Percentiles rank a stretch among this genome's conserved stretches.
Conservation (phyloP, 2,329 filamentous ascomycete genomes). For the Aciculosporium take region DNA sequence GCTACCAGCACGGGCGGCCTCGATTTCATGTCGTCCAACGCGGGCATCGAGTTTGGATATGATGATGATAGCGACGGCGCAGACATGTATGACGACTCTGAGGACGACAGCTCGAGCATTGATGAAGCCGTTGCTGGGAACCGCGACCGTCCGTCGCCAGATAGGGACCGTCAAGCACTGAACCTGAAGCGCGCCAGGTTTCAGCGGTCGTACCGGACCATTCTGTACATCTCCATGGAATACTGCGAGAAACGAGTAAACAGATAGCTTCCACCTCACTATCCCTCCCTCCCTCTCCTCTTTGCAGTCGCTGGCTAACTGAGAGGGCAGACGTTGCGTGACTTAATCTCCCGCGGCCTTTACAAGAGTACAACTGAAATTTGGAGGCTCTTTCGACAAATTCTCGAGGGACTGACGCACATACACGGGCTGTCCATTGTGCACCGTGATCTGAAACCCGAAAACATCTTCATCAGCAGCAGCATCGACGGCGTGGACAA, state of each 20-base stretch:
- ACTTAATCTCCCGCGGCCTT: slow-evolving; percentile 67
- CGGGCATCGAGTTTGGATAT: slow-evolving; percentile 65
- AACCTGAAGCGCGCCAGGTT: slow-evolving; percentile 21
- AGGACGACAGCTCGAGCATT: slow-evolving; percentile 25
- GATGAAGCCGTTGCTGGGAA: slow-evolving; percentile 17
- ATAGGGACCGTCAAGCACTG: slow-evolving; percentile 16
- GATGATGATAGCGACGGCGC: slow-evolving; percentile 33
- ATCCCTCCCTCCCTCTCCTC: neutral
- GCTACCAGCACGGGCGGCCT: slow-evolving; percentile 63
- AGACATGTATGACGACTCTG: slow-evolving; percentile 32
- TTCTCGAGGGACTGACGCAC: slow-evolving; percentile 77
- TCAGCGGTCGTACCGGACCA: slow-evolving; percentile 47
- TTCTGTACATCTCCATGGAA: slow-evolving; percentile 97
- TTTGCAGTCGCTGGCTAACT: neutral
- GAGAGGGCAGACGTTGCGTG: slow-evolving; percentile 53
- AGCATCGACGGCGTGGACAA: slow-evolving; percentile 63
- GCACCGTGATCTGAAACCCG: slow-evolving; percentile 89
- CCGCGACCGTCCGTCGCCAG: slow-evolving; percentile 14
- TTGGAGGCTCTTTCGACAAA: slow-evolving; percentile 84
- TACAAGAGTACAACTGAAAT: slow-evolving; percentile 61
- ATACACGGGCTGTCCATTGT: slow-evolving; percentile 88
- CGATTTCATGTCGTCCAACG: slow-evolving; percentile 85
- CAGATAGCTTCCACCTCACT: slow-evolving; percentile 4
- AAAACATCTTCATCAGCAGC: slow-evolving; percentile 80
- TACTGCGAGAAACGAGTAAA: slow-evolving; percentile 80